Base-by-base conservation (phyloP, 495 filamentous ascomycete species). In the Niebla homalea region DNA sequence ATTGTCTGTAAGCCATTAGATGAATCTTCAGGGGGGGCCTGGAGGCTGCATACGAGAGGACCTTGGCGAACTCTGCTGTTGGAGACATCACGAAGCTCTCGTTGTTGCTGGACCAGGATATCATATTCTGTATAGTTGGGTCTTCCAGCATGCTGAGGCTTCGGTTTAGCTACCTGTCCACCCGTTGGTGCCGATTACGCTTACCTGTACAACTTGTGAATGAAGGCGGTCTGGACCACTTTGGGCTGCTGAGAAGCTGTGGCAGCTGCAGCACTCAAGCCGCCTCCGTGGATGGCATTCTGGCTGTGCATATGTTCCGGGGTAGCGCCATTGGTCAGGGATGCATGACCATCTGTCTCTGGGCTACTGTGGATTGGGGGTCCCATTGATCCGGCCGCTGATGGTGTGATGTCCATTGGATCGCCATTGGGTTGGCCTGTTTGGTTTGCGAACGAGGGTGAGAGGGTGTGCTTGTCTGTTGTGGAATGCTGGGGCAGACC, bases 21-120 rank as follows among this genome's bases (percentile, higher is more conserved):
- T 23, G 41, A n/a, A 48, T 61, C 48, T 61, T 40, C 48, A 18
- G 32, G 37, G 36, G 15, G 48, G 48, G 5, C 6, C 16, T 36
- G 23, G 22, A 29, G 22, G 29, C 4, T 18, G 77, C 86, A 60
- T 72, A 98, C 92, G 90, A 84, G 62, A 98, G 78, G 50, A 96
- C 92, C 77, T 96, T 97, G 51, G 92, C 96, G 68, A 98, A 98
- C 61, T 97, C 92, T 54, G 84, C 85, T 10, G 89, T 92, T 26
- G 92, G 92, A 29, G 92, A 92, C 83, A 98, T 95, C 52, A 98
- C 87, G 65, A 98, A 98, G 66, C 92, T 98, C 62, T 98, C 92
- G 43, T 89, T 86, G 38, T 85, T 84, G 49, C 67, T 80, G 4
- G 89, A 94, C 92, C 92, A 98, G 35, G 90, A 90, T 47, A 98